Evolutionary conservation across 495 filamentous ascomycete genomes (phyloP), one percentile per base, ranked within the genome.

Genomic region (Penicillium odoratum): DNA sequence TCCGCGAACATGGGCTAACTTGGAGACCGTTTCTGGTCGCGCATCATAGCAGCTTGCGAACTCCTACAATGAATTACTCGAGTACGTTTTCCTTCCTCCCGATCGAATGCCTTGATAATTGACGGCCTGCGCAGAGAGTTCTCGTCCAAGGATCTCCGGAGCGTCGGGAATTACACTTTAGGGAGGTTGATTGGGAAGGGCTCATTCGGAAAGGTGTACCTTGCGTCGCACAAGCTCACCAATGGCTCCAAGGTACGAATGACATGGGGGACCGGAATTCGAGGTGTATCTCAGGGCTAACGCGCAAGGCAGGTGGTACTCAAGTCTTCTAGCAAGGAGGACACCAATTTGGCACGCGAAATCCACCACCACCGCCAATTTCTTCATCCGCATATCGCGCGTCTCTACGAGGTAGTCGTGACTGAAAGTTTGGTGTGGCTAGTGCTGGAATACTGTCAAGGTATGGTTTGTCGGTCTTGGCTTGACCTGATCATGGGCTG

Each of bases 351-450:
- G 40, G 92, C 93, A 38, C 88, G 94, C 56, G 94, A 98, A 69
- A 98, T 98, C 61, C 94, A 98, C 69, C 94, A 98, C 67, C 94
- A 98, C 70, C 89, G 94, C 62, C 94, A 98, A 76, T 96, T 98
- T 71, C 80, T 97, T 57, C 94, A 98, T 70, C 94, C 94, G 29
- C 94, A 98, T 77, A 98, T 98, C 69, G 93, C 94, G 26, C 84
- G 94, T 10, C 78, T 98, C 11, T 98, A 98, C 78, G 94, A 98
- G 74, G 93, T 98, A 49, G 93, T 98, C 55, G 92, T 98, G 34
- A 98, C 94, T 7, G 94, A 98, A 73, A 85, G 77, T 10, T 70
- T 98, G 68, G 94, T 98, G 30, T 98, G 94, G 94, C 81, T 98
- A 68, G 95, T 93, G 33, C 72, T 98, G 58, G 94, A 98, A 76